These are phyloP conservation scores for Nepenthes alata DNA, from an alignment of 179 eudicot species.

Conservation along the genomic window DNA sequence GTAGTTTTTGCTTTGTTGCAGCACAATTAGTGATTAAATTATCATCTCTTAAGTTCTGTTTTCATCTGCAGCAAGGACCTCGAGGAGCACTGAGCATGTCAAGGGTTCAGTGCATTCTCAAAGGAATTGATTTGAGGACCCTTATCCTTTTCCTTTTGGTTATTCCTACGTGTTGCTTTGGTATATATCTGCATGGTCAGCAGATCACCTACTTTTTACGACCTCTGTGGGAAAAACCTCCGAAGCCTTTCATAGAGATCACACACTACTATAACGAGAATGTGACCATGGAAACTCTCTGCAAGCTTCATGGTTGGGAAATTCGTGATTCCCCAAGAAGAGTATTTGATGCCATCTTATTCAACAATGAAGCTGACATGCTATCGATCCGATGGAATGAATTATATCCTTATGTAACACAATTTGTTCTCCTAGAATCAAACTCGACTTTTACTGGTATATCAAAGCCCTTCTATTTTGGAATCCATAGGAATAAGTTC, in stretches of 20 bases:
- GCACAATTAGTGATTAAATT: background rate
- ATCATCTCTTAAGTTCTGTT: background rate
- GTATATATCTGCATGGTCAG: slow-evolving; percentile 9
- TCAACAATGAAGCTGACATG: slow-evolving; percentile 13
- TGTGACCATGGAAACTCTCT: slow-evolving; percentile 8
- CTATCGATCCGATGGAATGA: slow-evolving; percentile 11
- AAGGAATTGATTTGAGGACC: slow-evolving; percentile 7
- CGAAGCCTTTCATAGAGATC: slow-evolving; percentile 8
- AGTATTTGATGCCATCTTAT: slow-evolving; percentile 8
- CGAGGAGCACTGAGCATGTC: slow-evolving; percentile 8
- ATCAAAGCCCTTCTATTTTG: slow-evolving; percentile 7
- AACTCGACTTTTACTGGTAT: slow-evolving; percentile 12
- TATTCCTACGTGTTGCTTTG: slow-evolving; percentile 1
- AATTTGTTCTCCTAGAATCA: slow-evolving; percentile 10
- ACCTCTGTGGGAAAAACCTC: slow-evolving; percentile 11
- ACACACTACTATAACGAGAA: slow-evolving; percentile 10
- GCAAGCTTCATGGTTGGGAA: slow-evolving; percentile 13
- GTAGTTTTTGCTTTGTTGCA: too few relatives aligned
- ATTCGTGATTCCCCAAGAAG: slow-evolving; percentile 8
- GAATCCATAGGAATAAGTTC: background rate
- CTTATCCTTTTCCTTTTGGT: slow-evolving; percentile 5
- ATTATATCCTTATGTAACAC: slow-evolving; percentile 9
- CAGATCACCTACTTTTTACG: slow-evolving; percentile 11
- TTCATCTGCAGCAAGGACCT: slow-evolving; percentile 3
- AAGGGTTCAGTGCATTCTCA: slow-evolving; percentile 3